Evolutionary conservation across 805 yeast species (phyloP), one percentile per base, ranked within the genome.

Genomic region (Isabelozyma heimii): DNA sequence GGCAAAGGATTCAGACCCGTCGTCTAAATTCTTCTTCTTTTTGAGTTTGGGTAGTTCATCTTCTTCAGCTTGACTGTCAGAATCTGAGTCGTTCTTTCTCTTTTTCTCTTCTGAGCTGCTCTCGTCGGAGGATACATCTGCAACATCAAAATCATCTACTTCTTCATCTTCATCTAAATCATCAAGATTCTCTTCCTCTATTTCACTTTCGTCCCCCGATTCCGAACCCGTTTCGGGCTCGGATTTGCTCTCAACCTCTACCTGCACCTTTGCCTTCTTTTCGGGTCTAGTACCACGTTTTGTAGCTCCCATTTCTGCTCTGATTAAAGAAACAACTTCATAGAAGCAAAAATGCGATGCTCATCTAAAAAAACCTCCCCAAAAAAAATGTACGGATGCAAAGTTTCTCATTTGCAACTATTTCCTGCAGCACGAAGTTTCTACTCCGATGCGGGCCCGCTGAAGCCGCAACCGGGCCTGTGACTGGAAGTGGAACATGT

Each of bases 1-100:
- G 15, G 96, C 89, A 61, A 94, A 92, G 1, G 83, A 76, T 41
- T 76, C 84, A 0, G 89, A 78, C n/a, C 91, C 92, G 65, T 85
- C 90, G 51, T 80, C 85, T 41, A 70, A 69, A 46, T 77, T 80
- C 59, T 79, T 79, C 59, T 75, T 77, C 66, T 80, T 82, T 52
- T 84, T 80, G 59, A 79, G 77, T 56, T 75, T 73, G 43, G 82
- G 77, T 48, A 71, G 68, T 40, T 63, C 59, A 75, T 83, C 56
- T 9, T 49, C 71, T 60, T 20, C 52, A 15, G 49, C 52, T 13
- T 63, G 66, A 2, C 50, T 58, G 30, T 61, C 65, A 4, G 59
- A 45, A 5, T 59, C 67, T 3, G 52, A 58, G n/a, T 49, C 53
- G 5, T 45, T 50, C 2, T 55, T 56, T 20, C 37, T 40, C 17